Evolutionary conservation across 75 land plant genomes (phyloP).

Genomic region (Adiantum capillusveneris): DNA sequence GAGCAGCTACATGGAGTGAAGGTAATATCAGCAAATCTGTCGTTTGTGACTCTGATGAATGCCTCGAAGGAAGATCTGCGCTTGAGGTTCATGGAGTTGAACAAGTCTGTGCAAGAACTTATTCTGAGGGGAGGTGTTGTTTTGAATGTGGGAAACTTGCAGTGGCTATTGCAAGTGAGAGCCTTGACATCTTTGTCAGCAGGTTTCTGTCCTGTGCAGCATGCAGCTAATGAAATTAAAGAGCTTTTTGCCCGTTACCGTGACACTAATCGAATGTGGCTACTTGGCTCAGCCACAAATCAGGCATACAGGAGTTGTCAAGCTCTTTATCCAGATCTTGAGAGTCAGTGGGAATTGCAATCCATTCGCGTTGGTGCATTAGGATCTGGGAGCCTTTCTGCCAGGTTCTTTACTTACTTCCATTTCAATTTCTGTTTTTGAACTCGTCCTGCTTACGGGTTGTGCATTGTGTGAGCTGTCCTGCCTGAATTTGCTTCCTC

Average conservation of each 20-base stretch:
- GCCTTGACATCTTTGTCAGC: conserved; percentile 10
- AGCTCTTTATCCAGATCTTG: conserved; percentile 60
- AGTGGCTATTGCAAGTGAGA: conserved; percentile 60
- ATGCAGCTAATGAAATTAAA: conserved; percentile 27
- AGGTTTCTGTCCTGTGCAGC: conserved; percentile 33
- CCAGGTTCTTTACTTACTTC: no score
- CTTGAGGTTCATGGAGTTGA: conserved; percentile 45
- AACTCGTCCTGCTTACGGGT: no score
- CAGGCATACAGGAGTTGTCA: conserved; percentile 70
- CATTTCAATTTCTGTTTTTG: no score
- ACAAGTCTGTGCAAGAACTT: conserved; percentile 28
- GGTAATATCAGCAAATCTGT: conserved; percentile 35
- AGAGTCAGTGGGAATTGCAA: conserved; percentile 79
- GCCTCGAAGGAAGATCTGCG: conserved; percentile 17
- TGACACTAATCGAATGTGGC: conserved; percentile 23
- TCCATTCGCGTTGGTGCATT: conserved; percentile 49
- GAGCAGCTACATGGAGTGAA: conserved; percentile 29
- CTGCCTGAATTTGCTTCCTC: background rate
- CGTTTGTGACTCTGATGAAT: conserved; percentile 5
- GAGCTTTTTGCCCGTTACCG: conserved; percentile 20
- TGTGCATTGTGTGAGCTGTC: background rate
- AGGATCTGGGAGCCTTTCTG: background rate
- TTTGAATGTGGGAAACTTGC: conserved; percentile 72
- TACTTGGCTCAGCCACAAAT: conserved; percentile 58
- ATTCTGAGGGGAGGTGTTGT: conserved; percentile 39